These are phyloP conservation scores for Fomitopsis serialis DNA, from an alignment of 768 basidiomycete genomes.

Conservation along the genomic window DNA sequence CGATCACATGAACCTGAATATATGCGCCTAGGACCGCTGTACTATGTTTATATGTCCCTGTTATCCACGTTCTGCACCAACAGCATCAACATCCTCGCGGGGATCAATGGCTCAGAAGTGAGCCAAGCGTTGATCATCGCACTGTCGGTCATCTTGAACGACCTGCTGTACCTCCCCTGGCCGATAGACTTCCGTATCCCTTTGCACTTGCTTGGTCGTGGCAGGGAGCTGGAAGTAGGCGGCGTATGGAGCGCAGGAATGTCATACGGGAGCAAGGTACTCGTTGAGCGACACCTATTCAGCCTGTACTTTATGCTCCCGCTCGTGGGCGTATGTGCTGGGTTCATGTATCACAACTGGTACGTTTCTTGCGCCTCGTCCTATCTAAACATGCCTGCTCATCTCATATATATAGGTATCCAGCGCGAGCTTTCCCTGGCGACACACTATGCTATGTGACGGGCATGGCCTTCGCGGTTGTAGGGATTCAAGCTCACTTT, in stretches of 20 bases:
- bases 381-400: background rate
- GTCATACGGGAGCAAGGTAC: slow-evolving; percentile 77
- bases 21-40: slow-evolving; percentile 67
- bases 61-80: slow-evolving; percentile 97
- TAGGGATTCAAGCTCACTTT: slow-evolving; percentile 95
- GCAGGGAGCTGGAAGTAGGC: slow-evolving; percentile 65
- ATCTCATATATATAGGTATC: slow-evolving; percentile 61
- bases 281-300: slow-evolving; percentile 92
- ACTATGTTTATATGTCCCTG: slow-evolving; percentile 95
- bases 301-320: slow-evolving; percentile 97
- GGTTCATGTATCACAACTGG: slow-evolving; percentile 97
- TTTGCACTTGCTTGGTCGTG: slow-evolving; percentile 60
- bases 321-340: slow-evolving; percentile 82
- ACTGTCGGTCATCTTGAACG: slow-evolving; percentile 85
- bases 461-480: slow-evolving; percentile 98
- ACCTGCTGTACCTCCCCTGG: slow-evolving; percentile 92
- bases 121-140: slow-evolving; percentile 91
- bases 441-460: slow-evolving; percentile 97
- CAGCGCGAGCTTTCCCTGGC: slow-evolving; percentile 90
- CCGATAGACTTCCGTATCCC: slow-evolving; percentile 69
- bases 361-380: slow-evolving; percentile 30
- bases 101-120: slow-evolving; percentile 95
- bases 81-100: slow-evolving; percentile 97
- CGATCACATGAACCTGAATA: too few relatives aligned
- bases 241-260: slow-evolving; percentile 82